Conservation (phyloP, 164 flowering plant species). For the Paratinospora sagittata region DNA sequence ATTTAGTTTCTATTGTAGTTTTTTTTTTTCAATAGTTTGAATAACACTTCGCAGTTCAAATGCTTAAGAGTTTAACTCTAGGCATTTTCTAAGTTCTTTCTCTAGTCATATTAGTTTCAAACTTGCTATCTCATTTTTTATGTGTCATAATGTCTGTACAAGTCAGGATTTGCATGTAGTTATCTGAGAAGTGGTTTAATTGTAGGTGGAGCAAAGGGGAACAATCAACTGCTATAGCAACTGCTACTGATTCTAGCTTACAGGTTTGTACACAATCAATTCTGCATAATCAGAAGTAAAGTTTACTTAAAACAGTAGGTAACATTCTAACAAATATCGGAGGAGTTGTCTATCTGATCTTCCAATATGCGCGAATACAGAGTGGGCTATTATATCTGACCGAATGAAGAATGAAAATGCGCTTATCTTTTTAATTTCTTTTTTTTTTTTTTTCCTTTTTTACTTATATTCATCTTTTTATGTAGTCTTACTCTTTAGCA, state of each 20-base stretch:
- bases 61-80: too few species aligned
- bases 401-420: not conserved
- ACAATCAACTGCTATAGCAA: slow-evolving; percentile 79
- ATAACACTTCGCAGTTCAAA: too few species aligned
- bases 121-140: not conserved
- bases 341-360: not conserved
- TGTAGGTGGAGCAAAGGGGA: slow-evolving; percentile 93
- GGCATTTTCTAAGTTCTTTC: too few species aligned
- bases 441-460: too few species aligned
- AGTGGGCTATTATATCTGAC: too few species aligned
- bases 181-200: slow-evolving; percentile 4
- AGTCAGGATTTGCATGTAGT: not conserved
- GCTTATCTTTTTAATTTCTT: not conserved
- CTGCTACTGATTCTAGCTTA: slow-evolving; percentile 64
- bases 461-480: too few species aligned
- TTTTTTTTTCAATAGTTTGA: too few species aligned
- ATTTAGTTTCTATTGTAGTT: too few species aligned
- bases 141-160: not conserved
- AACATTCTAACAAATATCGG: not conserved
- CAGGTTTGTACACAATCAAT: slow-evolving; percentile 36
- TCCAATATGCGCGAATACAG: too few species aligned
- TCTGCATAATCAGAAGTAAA: not conserved
- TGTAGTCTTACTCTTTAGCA: too few species aligned
- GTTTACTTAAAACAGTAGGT: not conserved
- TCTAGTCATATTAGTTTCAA: too few species aligned